Conservation (phyloP, 2,329 filamentous ascomycete genomes). For the Zymoseptoria brevis region DNA sequence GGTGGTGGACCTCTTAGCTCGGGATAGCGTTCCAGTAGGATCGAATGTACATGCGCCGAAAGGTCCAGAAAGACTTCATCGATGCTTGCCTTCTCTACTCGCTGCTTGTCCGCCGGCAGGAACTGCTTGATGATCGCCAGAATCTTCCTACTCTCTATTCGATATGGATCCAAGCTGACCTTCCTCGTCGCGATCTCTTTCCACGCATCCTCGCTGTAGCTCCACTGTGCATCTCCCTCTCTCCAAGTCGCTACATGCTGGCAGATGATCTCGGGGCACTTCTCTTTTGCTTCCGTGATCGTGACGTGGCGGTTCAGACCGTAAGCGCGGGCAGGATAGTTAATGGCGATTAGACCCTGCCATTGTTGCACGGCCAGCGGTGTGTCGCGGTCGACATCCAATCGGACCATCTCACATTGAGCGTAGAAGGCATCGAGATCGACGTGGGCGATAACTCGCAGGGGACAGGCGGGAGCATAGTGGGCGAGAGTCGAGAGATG, state of each 20-base stretch:
- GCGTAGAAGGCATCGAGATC: constrained; percentile 95
- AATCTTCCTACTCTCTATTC: constrained; percentile 75
- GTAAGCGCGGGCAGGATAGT: constrained; percentile 79
- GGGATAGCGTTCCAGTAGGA: constrained; percentile 68
- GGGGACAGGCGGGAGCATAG: constrained; percentile 62
- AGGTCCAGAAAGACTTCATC: constrained; percentile 95
- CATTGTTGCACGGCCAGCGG: constrained; percentile 93
- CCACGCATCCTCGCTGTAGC: constrained; percentile 73
- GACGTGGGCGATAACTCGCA: constrained; percentile 82
- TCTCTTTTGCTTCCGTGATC: constrained; percentile 71
- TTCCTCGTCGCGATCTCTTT: constrained; percentile 80
- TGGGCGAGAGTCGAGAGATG: constrained; percentile 69
- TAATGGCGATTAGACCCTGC: constrained; percentile 91
- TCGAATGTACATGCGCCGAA: constrained; percentile 70
- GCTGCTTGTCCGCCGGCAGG: constrained; percentile 57
- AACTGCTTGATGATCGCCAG: constrained; percentile 67
- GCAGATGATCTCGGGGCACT: constrained; percentile 73
- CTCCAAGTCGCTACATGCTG: constrained; percentile 95
- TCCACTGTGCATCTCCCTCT: constrained; percentile 86
- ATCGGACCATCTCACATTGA: constrained; percentile 87
- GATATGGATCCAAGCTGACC: constrained; percentile 87
- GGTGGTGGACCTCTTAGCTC: constrained; percentile 61
- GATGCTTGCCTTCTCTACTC: constrained; percentile 86
- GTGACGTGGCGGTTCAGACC: constrained; percentile 75
- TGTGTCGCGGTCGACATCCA: constrained; percentile 63